phyloP scores from a whole-genome alignment of 2,329 filamentous ascomycete genomes.

The Fusarium keratoplasticum region DNA sequence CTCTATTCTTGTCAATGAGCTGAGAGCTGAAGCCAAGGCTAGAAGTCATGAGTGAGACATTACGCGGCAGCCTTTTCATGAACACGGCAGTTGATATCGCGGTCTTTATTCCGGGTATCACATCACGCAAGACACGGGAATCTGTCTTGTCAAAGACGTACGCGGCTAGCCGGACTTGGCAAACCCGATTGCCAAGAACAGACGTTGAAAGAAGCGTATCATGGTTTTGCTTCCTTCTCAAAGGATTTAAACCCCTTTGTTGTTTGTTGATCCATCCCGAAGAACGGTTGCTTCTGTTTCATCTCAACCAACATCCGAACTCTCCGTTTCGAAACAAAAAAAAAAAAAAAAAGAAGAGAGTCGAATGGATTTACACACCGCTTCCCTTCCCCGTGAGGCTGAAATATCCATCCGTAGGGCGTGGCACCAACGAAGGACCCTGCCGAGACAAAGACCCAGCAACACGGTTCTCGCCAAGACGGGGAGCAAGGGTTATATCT shows the following conservation, averaged over 20 bases:
- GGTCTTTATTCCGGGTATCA: neutral
- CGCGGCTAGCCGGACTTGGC: neutral
- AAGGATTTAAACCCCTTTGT: neutral
- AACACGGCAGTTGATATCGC: neutral
- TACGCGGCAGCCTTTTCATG: neutral
- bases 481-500: neutral
- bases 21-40: neutral
- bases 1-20: neutral
- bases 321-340: neutral
- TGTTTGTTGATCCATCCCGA: neutral
- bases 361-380: neutral
- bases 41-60: neutral
- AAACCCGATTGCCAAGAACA: neutral
- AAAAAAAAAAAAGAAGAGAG: neutral
- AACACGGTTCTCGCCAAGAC: conserved; percentile 24
- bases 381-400: neutral
- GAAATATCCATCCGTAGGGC: neutral
- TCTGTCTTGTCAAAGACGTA: neutral
- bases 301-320: neutral
- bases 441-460: conserved; percentile 14
- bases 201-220: neutral
- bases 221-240: neutral
- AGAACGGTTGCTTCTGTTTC: neutral
- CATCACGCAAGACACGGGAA: neutral
- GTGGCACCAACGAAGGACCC: conserved; percentile 22